Conservation (phyloP, 371 early-diverging fungal species). For the Apophysomyces elegans region DNA sequence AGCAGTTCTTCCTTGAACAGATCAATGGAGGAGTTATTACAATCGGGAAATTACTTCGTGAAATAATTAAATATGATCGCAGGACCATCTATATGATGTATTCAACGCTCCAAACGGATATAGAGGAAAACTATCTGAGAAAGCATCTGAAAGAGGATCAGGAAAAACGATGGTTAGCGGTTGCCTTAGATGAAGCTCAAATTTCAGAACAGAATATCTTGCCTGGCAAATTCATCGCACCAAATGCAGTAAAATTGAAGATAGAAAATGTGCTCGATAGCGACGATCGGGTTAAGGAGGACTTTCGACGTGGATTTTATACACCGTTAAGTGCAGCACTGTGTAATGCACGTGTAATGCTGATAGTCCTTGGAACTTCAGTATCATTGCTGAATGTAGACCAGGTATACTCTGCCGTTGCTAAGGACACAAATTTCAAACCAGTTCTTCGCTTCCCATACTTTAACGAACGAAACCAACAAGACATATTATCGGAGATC, state of each 20-base stretch:
- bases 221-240: background rate
- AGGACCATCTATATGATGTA: background rate
- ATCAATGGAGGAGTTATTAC: constrained; percentile 24
- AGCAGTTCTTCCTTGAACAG: constrained; percentile 32
- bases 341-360: constrained; percentile 17
- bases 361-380: constrained; percentile 31
- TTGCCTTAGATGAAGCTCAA: constrained; percentile 34
- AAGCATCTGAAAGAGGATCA: constrained; percentile 4
- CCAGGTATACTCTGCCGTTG: constrained; percentile 25
- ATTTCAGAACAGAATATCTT: constrained; percentile 22
- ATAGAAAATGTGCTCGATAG: background rate
- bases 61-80: background rate
- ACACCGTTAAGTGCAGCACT: constrained; percentile 25
- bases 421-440: constrained; percentile 3
- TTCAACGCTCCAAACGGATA: background rate
- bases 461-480: constrained; percentile 6
- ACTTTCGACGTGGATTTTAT: constrained; percentile 27
- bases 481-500: background rate
- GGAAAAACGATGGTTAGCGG: constrained; percentile 22
- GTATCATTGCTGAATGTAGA: constrained; percentile 23
- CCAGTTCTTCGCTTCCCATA: constrained; percentile 8
- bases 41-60: background rate
- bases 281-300: background rate
- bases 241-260: background rate
- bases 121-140: background rate